phyloP scores from a whole-genome alignment of 2,329 filamentous ascomycete species.

The Xylariaceae sp. region DNA sequence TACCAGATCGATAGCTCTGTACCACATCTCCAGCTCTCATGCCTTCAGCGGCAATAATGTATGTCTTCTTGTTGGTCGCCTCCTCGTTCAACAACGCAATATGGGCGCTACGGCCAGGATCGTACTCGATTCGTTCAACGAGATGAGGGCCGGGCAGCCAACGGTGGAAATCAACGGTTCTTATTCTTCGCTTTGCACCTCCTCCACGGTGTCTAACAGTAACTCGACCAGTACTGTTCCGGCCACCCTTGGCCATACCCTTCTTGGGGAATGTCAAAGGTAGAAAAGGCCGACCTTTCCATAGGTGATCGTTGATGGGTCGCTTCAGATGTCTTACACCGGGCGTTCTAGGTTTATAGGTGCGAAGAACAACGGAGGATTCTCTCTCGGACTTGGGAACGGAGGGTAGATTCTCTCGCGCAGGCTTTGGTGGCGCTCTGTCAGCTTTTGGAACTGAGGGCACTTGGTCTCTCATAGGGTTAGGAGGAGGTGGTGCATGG shows the following conservation, averaged over 20 bases:
- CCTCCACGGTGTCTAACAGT: conserved; percentile 91
- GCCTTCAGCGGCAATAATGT: conserved; percentile 93
- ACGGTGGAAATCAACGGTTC: conserved; percentile 85
- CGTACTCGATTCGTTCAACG: conserved; percentile 94
- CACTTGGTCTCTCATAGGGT: conserved; percentile 11
- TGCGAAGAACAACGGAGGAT: conserved; percentile 57
- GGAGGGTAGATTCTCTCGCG: conserved; percentile 5
- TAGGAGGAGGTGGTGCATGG: conserved; percentile 11
- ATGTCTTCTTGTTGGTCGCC: conserved; percentile 71
- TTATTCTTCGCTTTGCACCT: conserved; percentile 85
- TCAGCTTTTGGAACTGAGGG: conserved; percentile 13
- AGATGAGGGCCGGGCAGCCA: conserved; percentile 74
- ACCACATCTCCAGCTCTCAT: conserved; percentile 88
- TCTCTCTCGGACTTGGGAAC: conserved; percentile 16
- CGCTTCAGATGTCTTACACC: conserved; percentile 87
- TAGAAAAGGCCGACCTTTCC: conserved; percentile 83
- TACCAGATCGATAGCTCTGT: conserved; percentile 86
- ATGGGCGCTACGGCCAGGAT: conserved; percentile 88
- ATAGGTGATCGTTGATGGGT: conserved; percentile 93
- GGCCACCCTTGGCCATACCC: conserved; percentile 86
- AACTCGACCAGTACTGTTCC: conserved; percentile 81
- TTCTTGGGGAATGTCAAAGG: conserved; percentile 88
- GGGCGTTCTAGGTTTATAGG: conserved; percentile 90
- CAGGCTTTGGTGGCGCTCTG: conserved; percentile 11
- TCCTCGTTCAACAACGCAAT: conserved; percentile 81